Conservation (phyloP, 305 asterid species). For the Fraxinus nigra region DNA sequence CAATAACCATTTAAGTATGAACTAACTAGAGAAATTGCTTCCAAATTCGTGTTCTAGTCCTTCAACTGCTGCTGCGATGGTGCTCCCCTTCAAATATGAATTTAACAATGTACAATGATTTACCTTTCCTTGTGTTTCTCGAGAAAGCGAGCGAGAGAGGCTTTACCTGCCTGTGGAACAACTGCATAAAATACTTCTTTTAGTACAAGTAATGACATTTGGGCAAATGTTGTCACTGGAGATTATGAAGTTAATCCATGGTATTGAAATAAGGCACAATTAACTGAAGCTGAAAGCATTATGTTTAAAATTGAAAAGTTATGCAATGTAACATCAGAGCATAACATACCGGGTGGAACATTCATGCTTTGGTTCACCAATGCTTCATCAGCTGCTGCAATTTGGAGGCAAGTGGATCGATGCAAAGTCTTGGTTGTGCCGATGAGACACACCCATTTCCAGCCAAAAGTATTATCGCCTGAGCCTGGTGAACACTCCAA, state of each 20-base stretch:
- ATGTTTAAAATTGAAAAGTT: neutral
- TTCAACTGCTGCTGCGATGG: too few species aligned
- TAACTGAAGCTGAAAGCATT: neutral
- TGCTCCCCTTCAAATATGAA: too few species aligned
- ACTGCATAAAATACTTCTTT: conserved; percentile 38
- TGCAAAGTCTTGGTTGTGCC: conserved; percentile 41
- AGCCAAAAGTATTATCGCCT: conserved; percentile 72
- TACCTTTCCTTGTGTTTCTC: conserved; percentile 81
- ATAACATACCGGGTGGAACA: conserved; percentile 28
- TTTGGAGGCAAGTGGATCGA: conserved; percentile 44
- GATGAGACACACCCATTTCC: conserved; percentile 38
- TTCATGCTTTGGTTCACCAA: conserved; percentile 29
- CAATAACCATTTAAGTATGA: too few species aligned
- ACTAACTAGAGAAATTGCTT: too few species aligned
- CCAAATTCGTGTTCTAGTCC: too few species aligned
- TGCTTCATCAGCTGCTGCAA: conserved; percentile 30
- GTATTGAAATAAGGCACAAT: neutral
- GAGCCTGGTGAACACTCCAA: conserved; percentile 50
- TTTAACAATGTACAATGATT: neutral
- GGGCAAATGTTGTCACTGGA: neutral
- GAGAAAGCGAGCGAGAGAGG: conserved; percentile 74
- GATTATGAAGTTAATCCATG: neutral
- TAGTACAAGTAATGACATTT: neutral
- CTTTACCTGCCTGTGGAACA: conserved; percentile 83
- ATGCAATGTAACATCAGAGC: neutral